Base-by-base conservation (phyloP, 2,329 filamentous ascomycete species). In the Fusarium nisikadoi region DNA sequence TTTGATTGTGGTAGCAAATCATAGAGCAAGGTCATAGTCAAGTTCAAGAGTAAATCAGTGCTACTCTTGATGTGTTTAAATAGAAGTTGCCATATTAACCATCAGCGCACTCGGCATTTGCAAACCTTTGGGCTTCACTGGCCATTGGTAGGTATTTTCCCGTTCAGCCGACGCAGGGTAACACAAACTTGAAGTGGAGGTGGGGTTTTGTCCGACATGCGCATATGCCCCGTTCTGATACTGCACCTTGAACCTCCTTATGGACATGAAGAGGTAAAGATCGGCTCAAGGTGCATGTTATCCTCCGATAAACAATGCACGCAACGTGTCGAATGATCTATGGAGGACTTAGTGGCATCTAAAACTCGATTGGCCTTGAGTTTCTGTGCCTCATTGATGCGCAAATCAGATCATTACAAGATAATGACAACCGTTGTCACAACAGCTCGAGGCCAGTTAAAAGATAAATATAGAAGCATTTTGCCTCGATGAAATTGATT, bases 51-150 rank as follows among this genome's bases (percentile, higher is more conserved):
- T 12, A 25, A 50, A 23, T 8, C 13, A 20, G 5, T 25, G 13
- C 17, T 16, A 16, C 31, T 25, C 12, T 4, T 0, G 17, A 4
- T 16, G 47, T 5, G 9, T 6, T 52, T 52, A 52, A 52, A 36
- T 52, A 52, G 19, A 20, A 11, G 3, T 52, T 3, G 1, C 7
- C 3, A 5, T 23, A 14, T 2, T 8, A 8, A 25, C 1, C 10
- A 25, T 2, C 8, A 13, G 2, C 3, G 2, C 2, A 20, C 11
- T 25, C 0, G 17, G 6, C 14, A 2, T 52, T 11, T 2, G 0
- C 14, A 12, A 20, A 5, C 19, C 17, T 35, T 36, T 4, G 3
- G 20, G 5, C 8, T 27, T 36, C 6, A 3, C 17, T 20, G 9
- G 12, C 3, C 6, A 25, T 6, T 36, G 33, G 49, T 36, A 33